Percentiles rank a stretch among this genome's conserved stretches.
phyloP scores from a whole-genome alignment of 2,329 filamentous ascomycete genomes.

The Aspergillus alliaceus region DNA sequence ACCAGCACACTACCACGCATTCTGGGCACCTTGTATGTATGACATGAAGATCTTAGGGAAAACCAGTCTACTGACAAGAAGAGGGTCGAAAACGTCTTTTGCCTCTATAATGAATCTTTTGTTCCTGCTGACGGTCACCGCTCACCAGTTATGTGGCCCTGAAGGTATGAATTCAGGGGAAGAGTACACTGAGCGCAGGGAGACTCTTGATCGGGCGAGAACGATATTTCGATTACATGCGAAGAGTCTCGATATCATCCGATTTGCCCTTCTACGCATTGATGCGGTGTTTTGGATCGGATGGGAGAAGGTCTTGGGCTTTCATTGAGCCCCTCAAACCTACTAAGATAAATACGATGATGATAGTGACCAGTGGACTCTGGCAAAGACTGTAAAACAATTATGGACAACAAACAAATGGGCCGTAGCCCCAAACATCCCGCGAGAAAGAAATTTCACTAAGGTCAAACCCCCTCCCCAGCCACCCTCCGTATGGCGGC shows the following conservation, averaged over 20 bases:
- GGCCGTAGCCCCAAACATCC: no score
- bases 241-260: constrained; percentile 1
- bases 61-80: neutral
- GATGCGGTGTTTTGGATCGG: constrained; percentile 5
- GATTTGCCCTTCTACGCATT: constrained; percentile 1
- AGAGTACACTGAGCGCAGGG: neutral
- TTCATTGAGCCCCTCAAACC: neutral
- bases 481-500: no score
- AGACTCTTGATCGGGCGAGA: neutral
- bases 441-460: no score
- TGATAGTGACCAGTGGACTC: no score
- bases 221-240: neutral
- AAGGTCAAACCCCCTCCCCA: no score
- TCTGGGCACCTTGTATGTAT: constrained; percentile 2
- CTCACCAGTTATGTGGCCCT: neutral
- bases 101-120: neutral
- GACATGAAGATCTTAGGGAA: neutral
- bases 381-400: no score
- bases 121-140: neutral
- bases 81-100: constrained; percentile 3
- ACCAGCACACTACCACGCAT: neutral
- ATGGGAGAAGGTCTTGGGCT: constrained; percentile 2
- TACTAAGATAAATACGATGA: neutral
- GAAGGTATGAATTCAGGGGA: neutral
- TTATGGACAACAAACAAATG: no score